A percentile compares a stretch with the other conserved stretches of the same genome.
Conservation (phyloP, 2,329 filamentous ascomycete species). For the Davidsoniella virescens region DNA sequence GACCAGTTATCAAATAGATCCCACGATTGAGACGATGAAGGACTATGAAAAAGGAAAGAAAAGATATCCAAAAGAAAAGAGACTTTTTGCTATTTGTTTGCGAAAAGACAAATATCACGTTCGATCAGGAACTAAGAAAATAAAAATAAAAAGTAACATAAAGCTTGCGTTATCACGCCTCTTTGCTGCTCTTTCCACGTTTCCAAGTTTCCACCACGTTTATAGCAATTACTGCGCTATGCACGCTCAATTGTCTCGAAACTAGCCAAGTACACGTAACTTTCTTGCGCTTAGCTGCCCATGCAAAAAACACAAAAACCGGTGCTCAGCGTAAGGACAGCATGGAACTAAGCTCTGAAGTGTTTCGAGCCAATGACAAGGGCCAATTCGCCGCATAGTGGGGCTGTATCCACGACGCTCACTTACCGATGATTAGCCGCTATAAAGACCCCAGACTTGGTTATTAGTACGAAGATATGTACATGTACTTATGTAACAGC, state of each 20-base stretch:
- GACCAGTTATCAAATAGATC: background rate
- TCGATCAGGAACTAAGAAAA: background rate
- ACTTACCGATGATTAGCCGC: slow-evolving; percentile 1
- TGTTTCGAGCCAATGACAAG: slow-evolving; percentile 3
- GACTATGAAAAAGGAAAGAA: background rate
- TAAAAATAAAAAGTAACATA: background rate
- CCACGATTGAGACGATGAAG: background rate
- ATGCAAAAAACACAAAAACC: background rate
- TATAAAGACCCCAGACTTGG: background rate
- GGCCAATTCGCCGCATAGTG: slow-evolving; percentile 4
- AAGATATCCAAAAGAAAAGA: background rate
- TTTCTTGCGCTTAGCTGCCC: slow-evolving; percentile 1
- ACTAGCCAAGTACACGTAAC: slow-evolving; percentile 11
- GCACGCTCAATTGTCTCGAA: slow-evolving; percentile 6
- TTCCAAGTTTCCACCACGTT: background rate
- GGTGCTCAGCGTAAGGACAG: slow-evolving; percentile 1
- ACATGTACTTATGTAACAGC: no score
- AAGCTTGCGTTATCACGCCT: background rate
- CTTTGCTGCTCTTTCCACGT: background rate
- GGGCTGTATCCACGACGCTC: background rate
- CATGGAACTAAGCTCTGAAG: slow-evolving; percentile 3
- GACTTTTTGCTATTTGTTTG: no score
- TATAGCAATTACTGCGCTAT: background rate
- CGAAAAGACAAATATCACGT: background rate
- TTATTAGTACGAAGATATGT: background rate